Evolutionary conservation across 2,329 filamentous ascomycete genomes (phyloP).

Genomic region (Ascochyta koolunga): DNA sequence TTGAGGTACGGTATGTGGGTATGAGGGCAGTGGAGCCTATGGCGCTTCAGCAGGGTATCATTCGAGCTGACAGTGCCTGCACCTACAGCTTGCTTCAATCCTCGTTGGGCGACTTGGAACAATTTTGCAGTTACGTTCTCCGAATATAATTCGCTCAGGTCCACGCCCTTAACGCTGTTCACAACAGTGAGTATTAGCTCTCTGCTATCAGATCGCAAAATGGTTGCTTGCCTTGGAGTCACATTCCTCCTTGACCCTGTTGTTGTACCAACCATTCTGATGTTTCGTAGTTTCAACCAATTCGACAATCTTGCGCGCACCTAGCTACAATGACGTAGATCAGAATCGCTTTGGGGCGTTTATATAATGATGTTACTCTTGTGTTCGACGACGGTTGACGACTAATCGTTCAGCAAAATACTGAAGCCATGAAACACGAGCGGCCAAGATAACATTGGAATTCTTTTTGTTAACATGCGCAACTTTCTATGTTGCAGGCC

Average conservation of each 20-base stretch:
- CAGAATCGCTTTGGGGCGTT: not conserved
- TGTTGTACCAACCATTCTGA: conserved; percentile 13
- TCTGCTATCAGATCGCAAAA: too few species aligned
- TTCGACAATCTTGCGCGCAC: not conserved
- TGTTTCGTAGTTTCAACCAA: not conserved
- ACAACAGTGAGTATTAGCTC: not conserved
- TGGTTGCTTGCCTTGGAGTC: conserved; percentile 14
- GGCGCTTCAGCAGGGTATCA: not conserved
- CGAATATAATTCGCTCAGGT: conserved; percentile 36
- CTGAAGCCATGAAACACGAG: not conserved
- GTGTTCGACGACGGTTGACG: not conserved
- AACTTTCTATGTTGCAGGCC: conserved; percentile 7
- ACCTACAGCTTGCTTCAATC: conserved; percentile 29
- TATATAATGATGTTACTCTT: not conserved
- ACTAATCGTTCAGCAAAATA: not conserved
- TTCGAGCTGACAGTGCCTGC: too few species aligned
- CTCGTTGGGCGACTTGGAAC: conserved; percentile 41
- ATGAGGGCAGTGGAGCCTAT: conserved; percentile 35
- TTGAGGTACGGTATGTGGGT: conserved; percentile 45
- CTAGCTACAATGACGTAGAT: not conserved
- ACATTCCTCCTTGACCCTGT: not conserved
- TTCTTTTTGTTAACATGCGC: too few species aligned
- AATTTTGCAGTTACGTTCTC: conserved; percentile 42
- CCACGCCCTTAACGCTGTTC: conserved; percentile 31
- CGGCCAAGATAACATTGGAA: not conserved